A percentile compares a stretch with the other conserved stretches of the same genome.
phyloP scores from a whole-genome alignment of 2,329 filamentous ascomycete species.

The Incumbomyces lentus region DNA sequence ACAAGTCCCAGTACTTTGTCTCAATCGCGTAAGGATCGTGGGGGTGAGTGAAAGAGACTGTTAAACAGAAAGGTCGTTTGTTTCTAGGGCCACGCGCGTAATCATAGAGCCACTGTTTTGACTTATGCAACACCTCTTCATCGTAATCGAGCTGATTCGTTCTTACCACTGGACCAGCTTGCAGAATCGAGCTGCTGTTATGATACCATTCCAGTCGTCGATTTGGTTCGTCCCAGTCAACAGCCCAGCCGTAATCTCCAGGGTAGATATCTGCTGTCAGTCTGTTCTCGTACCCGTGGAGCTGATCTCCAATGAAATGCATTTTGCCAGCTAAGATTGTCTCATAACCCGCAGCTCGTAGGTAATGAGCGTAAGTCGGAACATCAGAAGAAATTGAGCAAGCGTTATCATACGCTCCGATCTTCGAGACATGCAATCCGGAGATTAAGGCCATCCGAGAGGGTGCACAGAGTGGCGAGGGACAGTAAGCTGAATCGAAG shows the following conservation, averaged over 20 bases:
- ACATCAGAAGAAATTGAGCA: conserved; percentile 72
- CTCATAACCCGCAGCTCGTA: conserved; percentile 75
- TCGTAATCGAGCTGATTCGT: conserved; percentile 96
- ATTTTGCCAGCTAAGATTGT: conserved; percentile 90
- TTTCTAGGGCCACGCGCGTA: conserved; percentile 66
- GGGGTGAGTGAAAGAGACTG: conserved; percentile 85
- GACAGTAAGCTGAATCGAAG: conserved; percentile 91
- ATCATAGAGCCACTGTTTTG: conserved; percentile 81
- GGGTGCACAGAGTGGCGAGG: conserved; percentile 82
- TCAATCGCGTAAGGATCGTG: conserved; percentile 94
- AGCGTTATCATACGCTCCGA: conserved; percentile 86
- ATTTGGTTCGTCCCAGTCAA: conserved; percentile 85
- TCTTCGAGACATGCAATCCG: conserved; percentile 81
- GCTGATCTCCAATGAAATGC: conserved; percentile 92
- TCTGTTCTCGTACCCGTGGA: conserved; percentile 86
- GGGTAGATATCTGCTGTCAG: conserved; percentile 95
- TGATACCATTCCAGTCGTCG: conserved; percentile 85
- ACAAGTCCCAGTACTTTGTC: conserved; percentile 84
- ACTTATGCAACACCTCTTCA: conserved; percentile 89
- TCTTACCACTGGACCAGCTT: conserved; percentile 77
- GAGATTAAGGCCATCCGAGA: conserved; percentile 93
- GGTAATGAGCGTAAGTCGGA: conserved; percentile 86
- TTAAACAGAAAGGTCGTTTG: conserved; percentile 73
- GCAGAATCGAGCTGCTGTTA: conserved; percentile 85
- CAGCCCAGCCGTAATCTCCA: conserved; percentile 85